Percentiles rank a stretch among this genome's conserved stretches.
Evolutionary conservation across 2,329 filamentous ascomycete genomes (phyloP).

Genomic region (Xylaria arbuscula): DNA sequence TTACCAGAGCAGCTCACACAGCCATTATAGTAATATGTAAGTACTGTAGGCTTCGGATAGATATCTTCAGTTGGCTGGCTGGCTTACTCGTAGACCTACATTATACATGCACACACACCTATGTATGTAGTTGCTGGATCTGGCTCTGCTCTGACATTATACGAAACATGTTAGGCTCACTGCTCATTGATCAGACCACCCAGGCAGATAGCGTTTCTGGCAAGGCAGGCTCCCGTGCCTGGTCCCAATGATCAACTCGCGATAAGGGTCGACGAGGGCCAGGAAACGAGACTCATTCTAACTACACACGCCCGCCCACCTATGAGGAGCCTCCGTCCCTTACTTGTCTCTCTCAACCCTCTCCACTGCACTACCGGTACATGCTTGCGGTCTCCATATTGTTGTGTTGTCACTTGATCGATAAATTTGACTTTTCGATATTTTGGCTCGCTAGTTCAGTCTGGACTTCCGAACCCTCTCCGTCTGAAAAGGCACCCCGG

Average conservation of each 20-base stretch:
- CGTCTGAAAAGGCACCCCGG: background rate
- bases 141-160: conserved; percentile 4
- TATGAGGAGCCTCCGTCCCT: conserved; percentile 11
- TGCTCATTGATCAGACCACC: conserved; percentile 35
- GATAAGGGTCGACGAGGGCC: conserved; percentile 33
- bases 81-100: background rate
- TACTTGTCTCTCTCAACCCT: conserved; percentile 23
- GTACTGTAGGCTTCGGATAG: background rate
- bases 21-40: background rate
- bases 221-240: conserved; percentile 31
- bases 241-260: conserved; percentile 30
- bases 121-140: conserved; percentile 2
- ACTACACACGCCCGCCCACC: conserved; percentile 16
- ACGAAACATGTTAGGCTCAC: conserved; percentile 31
- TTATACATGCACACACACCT: background rate
- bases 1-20: background rate
- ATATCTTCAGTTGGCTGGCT: background rate
- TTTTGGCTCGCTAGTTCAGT: conserved; percentile 22
- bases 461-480: conserved; percentile 20
- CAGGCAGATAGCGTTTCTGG: conserved; percentile 31
- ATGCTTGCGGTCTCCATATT: conserved; percentile 25
- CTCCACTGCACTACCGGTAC: conserved; percentile 19
- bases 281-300: conserved; percentile 19
- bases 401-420: conserved; percentile 28
- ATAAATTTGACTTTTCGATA: conserved; percentile 18